phyloP scores from a whole-genome alignment of 768 basidiomycete genomes.

The Holtermannia corniformis region DNA sequence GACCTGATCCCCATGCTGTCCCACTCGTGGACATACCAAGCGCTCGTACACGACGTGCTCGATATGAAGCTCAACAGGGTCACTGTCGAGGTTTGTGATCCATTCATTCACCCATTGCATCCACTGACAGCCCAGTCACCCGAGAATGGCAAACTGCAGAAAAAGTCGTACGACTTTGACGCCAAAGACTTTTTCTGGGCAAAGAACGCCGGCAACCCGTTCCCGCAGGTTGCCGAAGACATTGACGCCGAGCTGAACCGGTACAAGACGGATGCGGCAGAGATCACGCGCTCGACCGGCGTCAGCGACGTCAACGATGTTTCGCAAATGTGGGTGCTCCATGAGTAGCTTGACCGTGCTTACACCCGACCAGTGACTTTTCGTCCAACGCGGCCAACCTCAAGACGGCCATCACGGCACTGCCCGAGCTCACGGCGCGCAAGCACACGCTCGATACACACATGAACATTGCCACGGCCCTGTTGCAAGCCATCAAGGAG shows the following conservation, averaged over 20 bases:
- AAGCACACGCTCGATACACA: constrained; percentile 96
- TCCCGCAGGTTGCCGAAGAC: constrained; percentile 97
- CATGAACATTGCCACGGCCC: constrained; percentile 96
- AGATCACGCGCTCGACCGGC: constrained; percentile 90
- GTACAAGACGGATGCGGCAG: constrained; percentile 86
- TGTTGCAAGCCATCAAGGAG: constrained; percentile 89
- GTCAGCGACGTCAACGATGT: constrained; percentile 94
- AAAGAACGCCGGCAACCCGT: constrained; percentile 88
- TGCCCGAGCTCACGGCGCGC: constrained; percentile 91
- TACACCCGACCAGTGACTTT: constrained; percentile 55
- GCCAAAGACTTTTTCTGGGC: constrained; percentile 99
- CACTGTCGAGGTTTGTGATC: constrained; percentile 51
- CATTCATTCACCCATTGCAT: background rate
- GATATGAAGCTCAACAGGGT: constrained; percentile 96
- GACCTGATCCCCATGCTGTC: constrained; percentile 87
- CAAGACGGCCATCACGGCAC: constrained; percentile 91
- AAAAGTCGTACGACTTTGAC: constrained; percentile 84
- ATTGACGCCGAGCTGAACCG: constrained; percentile 84
- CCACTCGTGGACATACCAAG: constrained; percentile 99
- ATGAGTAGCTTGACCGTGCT: background rate
- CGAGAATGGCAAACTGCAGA: constrained; percentile 51
- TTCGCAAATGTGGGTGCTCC: constrained; percentile 64
- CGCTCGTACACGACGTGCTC: constrained; percentile 92
- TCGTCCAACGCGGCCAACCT: constrained; percentile 86
- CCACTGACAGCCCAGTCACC: constrained; percentile 42